Percentiles rank a stretch among this genome's conserved stretches.
phyloP scores from a whole-genome alignment of 176 grass and related monocot species.

The Zoysia pacifica region DNA sequence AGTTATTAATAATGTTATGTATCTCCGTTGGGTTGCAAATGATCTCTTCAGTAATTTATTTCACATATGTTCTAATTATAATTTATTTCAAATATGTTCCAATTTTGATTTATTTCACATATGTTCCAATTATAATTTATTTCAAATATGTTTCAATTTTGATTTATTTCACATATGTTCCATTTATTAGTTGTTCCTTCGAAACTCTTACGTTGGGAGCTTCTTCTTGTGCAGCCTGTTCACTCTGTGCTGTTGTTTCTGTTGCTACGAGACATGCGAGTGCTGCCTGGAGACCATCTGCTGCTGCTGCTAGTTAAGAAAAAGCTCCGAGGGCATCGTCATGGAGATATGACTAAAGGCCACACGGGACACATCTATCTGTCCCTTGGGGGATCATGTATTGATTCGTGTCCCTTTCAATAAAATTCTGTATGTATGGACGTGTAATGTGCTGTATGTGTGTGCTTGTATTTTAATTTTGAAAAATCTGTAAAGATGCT shows the following conservation, averaged over 20 bases:
- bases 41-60: neutral
- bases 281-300: constrained; percentile 57
- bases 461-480: neutral
- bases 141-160: neutral
- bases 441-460: neutral
- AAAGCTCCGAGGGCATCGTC: neutral
- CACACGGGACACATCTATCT: constrained; percentile 8
- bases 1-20: neutral
- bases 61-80: neutral
- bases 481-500: neutral
- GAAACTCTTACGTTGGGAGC: neutral
- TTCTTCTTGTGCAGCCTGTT: constrained; percentile 46
- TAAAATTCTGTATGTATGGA: constrained; percentile 14
- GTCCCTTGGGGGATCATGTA: neutral
- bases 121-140: neutral
- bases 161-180: neutral
- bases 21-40: neutral
- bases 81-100: neutral
- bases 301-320: constrained; percentile 44
- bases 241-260: constrained; percentile 58
- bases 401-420: constrained; percentile 16
- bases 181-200: neutral
- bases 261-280: constrained; percentile 61
- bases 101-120: neutral
- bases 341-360: neutral